Conservation (phyloP, 2,329 filamentous ascomycete genomes). For the Volutella citrinella region DNA sequence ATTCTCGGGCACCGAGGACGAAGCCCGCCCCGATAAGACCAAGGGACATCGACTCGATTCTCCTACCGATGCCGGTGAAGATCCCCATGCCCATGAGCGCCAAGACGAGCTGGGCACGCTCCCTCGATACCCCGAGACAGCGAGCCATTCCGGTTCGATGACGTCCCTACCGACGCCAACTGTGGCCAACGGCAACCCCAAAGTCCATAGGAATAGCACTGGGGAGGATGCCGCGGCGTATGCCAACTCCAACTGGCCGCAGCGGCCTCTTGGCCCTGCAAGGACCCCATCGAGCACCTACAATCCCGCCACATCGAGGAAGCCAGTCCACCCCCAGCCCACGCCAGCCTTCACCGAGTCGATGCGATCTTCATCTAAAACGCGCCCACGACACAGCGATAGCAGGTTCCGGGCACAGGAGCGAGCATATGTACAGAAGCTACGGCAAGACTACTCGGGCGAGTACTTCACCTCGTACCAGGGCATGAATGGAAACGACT, state of each 20-base stretch:
- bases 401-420: constrained; percentile 62
- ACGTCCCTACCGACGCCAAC: constrained; percentile 40
- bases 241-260: constrained; percentile 44
- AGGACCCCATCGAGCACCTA: constrained; percentile 80
- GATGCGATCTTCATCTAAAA: constrained; percentile 51
- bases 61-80: constrained; percentile 28
- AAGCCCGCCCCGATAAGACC: constrained; percentile 39
- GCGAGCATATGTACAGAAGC: constrained; percentile 88
- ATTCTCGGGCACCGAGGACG: constrained; percentile 51
- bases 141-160: constrained; percentile 38
- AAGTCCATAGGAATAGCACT: constrained; percentile 37
- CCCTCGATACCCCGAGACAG: constrained; percentile 40
- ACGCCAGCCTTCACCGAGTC: constrained; percentile 42
- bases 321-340: constrained; percentile 38
- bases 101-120: constrained; percentile 48
- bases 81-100: constrained; percentile 45
- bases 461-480: constrained; percentile 73
- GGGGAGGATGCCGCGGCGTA: constrained; percentile 27
- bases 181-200: constrained; percentile 39
- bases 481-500: constrained; percentile 63
- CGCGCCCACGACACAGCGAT: constrained; percentile 45
- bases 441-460: constrained; percentile 66
- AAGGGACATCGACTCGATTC: constrained; percentile 35
- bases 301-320: constrained; percentile 62
- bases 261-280: constrained; percentile 66